A percentile compares a stretch with the other conserved stretches of the same genome.
These are phyloP conservation scores for Phytophthora ohioensis DNA, from an alignment of 352 stramenopile species.

Conservation along the genomic window DNA sequence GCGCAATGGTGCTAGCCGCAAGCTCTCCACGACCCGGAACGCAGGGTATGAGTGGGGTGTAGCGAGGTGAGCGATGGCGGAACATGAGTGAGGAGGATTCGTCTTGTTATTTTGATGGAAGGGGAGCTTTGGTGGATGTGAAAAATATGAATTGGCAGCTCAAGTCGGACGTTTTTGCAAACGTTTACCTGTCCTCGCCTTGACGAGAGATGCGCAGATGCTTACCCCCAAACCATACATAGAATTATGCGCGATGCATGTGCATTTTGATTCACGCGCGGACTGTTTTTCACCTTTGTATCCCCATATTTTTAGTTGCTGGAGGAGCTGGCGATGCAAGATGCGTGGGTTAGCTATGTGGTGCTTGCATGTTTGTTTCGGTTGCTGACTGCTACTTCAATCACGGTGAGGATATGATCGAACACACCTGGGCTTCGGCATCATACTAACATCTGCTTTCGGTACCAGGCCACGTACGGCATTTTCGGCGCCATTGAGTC, in stretches of 20 bases:
- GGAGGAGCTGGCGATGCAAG: slow-evolving; percentile 10
- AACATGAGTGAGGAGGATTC: slow-evolving; percentile 30
- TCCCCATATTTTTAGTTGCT: slow-evolving; percentile 37
- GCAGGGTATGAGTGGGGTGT: slow-evolving; percentile 24
- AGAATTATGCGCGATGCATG: slow-evolving; percentile 34
- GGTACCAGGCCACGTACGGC: slow-evolving; percentile 54
- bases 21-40: slow-evolving; percentile 22
- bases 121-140: slow-evolving; percentile 47
- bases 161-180: slow-evolving; percentile 33
- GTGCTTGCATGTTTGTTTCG: slow-evolving; percentile 8
- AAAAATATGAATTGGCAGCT: slow-evolving; percentile 55
- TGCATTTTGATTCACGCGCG: slow-evolving; percentile 19
- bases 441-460: slow-evolving; percentile 6
- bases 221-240: slow-evolving; percentile 35
- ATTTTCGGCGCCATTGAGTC: slow-evolving; percentile 72
- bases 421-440: no score
- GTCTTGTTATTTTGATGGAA: slow-evolving; percentile 51
- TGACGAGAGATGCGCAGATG: background rate
- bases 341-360: slow-evolving; percentile 8
- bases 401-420: slow-evolving; percentile 1
- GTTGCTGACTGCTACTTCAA: slow-evolving; percentile 13
- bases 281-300: slow-evolving; percentile 29
- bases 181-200: slow-evolving; percentile 26
- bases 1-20: slow-evolving; percentile 15
- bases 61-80: slow-evolving; percentile 31